Evolutionary conservation across 1,284 basidiomycete genomes (phyloP).

Genomic region (Papiliotrema fonsecae): DNA sequence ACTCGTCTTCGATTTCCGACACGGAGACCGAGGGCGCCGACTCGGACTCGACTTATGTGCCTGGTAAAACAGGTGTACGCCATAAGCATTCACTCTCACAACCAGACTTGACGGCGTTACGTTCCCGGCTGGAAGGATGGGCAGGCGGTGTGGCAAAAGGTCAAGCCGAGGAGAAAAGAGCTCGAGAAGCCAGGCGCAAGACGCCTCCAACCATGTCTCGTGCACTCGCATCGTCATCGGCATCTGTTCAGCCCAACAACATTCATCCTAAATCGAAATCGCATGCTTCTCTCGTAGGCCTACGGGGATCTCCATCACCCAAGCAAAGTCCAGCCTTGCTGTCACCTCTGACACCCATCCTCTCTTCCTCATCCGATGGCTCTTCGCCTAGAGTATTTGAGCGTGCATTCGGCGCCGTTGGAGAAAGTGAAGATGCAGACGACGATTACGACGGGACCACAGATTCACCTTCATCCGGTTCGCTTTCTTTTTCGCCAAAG

Average conservation of each 20-base stretch:
- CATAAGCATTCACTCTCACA: conserved; percentile 35
- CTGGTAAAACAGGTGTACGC: conserved; percentile 10
- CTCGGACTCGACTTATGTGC: conserved; percentile 33
- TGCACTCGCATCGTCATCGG: conserved; percentile 6
- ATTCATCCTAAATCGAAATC: conserved; percentile 17
- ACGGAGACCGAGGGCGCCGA: conserved; percentile 35
- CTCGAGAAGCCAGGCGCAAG: conserved; percentile 1
- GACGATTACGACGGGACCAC: conserved; percentile 33
- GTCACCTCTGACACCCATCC: conserved; percentile 25
- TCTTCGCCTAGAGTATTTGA: conserved; percentile 4
- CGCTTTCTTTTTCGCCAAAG: conserved; percentile 36
- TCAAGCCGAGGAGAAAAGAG: conserved; percentile 9
- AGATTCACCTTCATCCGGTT: conserved; percentile 35
- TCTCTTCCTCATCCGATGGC: conserved; percentile 9
- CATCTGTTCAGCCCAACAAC: conserved; percentile 3
- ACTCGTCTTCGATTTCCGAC: conserved; percentile 3
- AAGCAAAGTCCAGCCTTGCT: conserved; percentile 10
- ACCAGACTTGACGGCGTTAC: conserved; percentile 35
- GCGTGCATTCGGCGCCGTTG: conserved; percentile 18
- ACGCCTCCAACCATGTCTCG: conserved; percentile 4
- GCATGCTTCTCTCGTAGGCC: conserved; percentile 10
- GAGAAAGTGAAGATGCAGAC: conserved; percentile 39
- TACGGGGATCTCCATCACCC: conserved; percentile 23
- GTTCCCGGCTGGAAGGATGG: conserved; percentile 34
- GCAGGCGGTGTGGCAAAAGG: conserved; percentile 18